Percentiles rank a stretch among this genome's conserved stretches.
These are phyloP conservation scores for Galium porrigens DNA, from an alignment of 305 asterid genomes.

Conservation along the genomic window DNA sequence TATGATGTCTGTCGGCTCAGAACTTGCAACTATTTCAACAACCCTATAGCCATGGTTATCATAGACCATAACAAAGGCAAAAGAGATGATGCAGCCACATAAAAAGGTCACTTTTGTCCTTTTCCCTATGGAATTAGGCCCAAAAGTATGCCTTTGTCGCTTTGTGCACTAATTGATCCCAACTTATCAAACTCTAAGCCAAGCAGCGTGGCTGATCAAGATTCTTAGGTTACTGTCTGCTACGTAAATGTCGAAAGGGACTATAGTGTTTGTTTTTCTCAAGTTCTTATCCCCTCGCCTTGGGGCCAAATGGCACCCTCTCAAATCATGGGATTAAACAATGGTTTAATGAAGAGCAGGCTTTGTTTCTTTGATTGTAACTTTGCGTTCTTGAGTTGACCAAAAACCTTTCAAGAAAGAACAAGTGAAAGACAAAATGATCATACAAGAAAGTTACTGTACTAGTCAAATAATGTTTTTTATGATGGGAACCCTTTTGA, in stretches of 20 bases:
- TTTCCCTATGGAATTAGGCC: neutral
- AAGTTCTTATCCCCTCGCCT: neutral
- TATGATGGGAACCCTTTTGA: neutral
- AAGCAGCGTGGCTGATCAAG: constrained; percentile 11
- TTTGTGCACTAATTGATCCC: neutral
- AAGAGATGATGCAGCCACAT: neutral
- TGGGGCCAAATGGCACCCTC: constrained; percentile 17
- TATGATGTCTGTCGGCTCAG: neutral
- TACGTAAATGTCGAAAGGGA: neutral
- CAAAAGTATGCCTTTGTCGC: constrained; percentile 10
- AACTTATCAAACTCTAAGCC: neutral
- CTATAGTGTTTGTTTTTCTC: neutral
- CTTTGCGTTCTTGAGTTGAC: constrained; percentile 11
- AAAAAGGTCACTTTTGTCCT: neutral
- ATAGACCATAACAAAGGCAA: neutral
- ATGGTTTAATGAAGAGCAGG: neutral
- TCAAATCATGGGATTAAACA: neutral
- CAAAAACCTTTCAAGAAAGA: neutral
- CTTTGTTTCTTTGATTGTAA: constrained; percentile 9
- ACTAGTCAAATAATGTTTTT: neutral
- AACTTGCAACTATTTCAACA: neutral
- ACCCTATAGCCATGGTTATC: neutral
- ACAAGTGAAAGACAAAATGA: neutral
- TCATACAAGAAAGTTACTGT: neutral
- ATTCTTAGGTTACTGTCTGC: constrained; percentile 1